phyloP scores from a whole-genome alignment of 176 grass and related monocot species.

The Carex scoparia region DNA sequence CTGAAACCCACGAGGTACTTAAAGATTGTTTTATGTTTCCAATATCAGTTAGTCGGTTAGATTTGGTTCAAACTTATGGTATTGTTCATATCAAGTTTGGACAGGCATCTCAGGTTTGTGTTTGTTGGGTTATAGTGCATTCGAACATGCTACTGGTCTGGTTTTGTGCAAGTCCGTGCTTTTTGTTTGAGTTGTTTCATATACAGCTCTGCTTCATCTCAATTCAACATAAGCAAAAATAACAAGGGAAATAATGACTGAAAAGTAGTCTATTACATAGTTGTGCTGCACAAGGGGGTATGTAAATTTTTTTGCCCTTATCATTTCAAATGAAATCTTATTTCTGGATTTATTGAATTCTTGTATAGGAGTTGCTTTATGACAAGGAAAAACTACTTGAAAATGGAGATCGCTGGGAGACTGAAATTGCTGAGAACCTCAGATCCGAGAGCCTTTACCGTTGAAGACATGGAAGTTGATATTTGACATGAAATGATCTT shows the following conservation, averaged over 20 bases:
- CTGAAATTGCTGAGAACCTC: slow-evolving; percentile 91
- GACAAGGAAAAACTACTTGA: slow-evolving; percentile 99
- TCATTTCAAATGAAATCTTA: slow-evolving; percentile 14
- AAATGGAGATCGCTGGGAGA: slow-evolving; percentile 94
- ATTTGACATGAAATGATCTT: background rate
- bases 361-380: slow-evolving; percentile 76
- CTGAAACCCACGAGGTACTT: slow-evolving; percentile 91
- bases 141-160: background rate
- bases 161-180: background rate
- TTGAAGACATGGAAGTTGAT: slow-evolving; percentile 30
- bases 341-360: background rate
- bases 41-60: background rate
- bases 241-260: background rate
- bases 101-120: background rate
- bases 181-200: background rate
- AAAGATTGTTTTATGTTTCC: background rate
- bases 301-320: background rate
- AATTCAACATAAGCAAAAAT: background rate
- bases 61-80: background rate
- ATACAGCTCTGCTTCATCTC: background rate
- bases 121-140: background rate
- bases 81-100: background rate
- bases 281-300: background rate
- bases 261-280: background rate
- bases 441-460: slow-evolving; percentile 88